These are phyloP conservation scores for Suillus weaverae DNA, from an alignment of 768 basidiomycete species.

Conservation along the genomic window DNA sequence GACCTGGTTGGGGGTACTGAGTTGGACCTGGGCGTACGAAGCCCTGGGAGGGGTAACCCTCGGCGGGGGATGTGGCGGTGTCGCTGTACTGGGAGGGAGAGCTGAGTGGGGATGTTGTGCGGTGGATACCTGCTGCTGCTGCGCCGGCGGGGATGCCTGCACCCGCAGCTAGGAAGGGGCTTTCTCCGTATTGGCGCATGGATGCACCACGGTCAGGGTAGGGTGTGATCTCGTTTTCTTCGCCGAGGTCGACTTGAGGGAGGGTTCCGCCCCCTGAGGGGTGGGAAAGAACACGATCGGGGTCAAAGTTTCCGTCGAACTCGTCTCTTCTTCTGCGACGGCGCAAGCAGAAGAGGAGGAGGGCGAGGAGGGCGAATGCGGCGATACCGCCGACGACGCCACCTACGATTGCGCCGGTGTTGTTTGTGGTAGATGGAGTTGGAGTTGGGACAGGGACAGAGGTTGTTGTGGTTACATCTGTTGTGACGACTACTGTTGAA, in stretches of 20 bases:
- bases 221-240: slow-evolving; percentile 32
- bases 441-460: slow-evolving; percentile 12
- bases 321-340: slow-evolving; percentile 33
- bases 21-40: slow-evolving; percentile 1
- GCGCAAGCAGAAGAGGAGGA: slow-evolving; percentile 33
- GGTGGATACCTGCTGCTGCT: not conserved
- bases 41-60: slow-evolving; percentile 10
- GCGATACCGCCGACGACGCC: slow-evolving; percentile 50
- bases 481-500: slow-evolving; percentile 22
- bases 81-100: slow-evolving; percentile 12
- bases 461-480: slow-evolving; percentile 16
- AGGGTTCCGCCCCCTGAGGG: slow-evolving; percentile 26
- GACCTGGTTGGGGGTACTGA: not conserved
- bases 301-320: slow-evolving; percentile 52
- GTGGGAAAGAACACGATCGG: slow-evolving; percentile 40
- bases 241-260: slow-evolving; percentile 26
- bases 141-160: not conserved
- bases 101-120: slow-evolving; percentile 4
- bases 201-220: slow-evolving; percentile 18
- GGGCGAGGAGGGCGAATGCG: slow-evolving; percentile 25
- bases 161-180: slow-evolving; percentile 11
- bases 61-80: slow-evolving; percentile 4
- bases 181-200: slow-evolving; percentile 26
- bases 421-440: not conserved
- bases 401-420: slow-evolving; percentile 47